Base-by-base conservation (phyloP, 768 basidiomycete genomes). In the Lactarius quietus region DNA sequence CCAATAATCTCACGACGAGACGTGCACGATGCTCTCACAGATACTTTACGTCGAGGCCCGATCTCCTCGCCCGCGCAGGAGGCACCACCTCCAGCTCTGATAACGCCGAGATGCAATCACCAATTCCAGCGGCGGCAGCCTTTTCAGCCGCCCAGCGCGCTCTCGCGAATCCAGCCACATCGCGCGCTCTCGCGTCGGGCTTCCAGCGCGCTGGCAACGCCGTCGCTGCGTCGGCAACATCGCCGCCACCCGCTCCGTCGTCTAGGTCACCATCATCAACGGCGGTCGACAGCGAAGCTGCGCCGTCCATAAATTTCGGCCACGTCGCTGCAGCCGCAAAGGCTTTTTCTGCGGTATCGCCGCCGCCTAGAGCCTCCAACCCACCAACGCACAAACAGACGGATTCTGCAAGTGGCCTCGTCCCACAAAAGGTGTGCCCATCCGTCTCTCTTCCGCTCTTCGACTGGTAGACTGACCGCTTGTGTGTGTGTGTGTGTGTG, bases 71-170 rank as follows among this genome's bases (percentile, higher is more conserved):
- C 33, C 67, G 48, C 28, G 28, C 52, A 51, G 60, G 35, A 35
- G 28, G 10, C n/a, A 28, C 38, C 28, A 31, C 45, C 18, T 28
- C 48, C 33, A n/a, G 28, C 26, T 23, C 36, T n/a, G 56, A 57
- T n/a, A n/a, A 8, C n/a, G n/a, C 35, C 6, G 53, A 41, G 17
- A 33, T 17, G 20, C 59, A 64, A 31, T 6, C 39, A 36, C 1
- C 26, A 55, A 7, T 39, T 15, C 35, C 39, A 17, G 57, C 20
- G 23, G 9, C 60, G 20, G 66, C 62, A 0, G 68, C 70, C 3
- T 26, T 61, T 1, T 36, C 64, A 17, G 52, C 71, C 7, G 71
- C 71, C 5, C 77, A 74, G 38, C 75, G 72, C 10, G 74, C 74
- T 67, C n/a, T 68, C 70, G 31, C 51, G 51, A 66, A 62, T 54